Evolutionary conservation across 2,329 filamentous ascomycete genomes (phyloP).

Genomic region (Graphium sp.): DNA sequence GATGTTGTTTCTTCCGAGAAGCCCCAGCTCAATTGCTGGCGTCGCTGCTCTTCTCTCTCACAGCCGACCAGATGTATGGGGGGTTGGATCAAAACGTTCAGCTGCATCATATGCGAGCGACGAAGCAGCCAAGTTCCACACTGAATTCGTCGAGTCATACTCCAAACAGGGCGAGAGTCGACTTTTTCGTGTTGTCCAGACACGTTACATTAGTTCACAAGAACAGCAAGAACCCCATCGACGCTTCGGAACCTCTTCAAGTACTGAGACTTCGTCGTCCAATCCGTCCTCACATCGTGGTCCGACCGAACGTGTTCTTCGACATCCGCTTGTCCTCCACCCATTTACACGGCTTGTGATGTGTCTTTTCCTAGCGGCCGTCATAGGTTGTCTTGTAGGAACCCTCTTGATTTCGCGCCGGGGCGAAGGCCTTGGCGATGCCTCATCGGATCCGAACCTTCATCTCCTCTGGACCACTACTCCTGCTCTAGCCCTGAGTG

Average conservation of each 20-base stretch:
- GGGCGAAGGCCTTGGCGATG: slow-evolving; percentile 13
- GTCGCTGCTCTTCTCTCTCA: slow-evolving; percentile 17
- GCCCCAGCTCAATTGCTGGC: slow-evolving; percentile 16
- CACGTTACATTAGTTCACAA: too few species aligned
- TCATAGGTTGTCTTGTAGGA: slow-evolving; percentile 17
- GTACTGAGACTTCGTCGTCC: slow-evolving; percentile 9
- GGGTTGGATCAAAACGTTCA: neutral
- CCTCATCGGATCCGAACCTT: slow-evolving; percentile 10
- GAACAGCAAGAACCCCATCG: too few species aligned
- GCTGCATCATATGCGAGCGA: neutral
- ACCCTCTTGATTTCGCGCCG: slow-evolving; percentile 13
- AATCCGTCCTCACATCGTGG: slow-evolving; percentile 5
- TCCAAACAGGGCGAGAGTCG: too few species aligned
- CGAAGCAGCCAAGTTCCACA: neutral
- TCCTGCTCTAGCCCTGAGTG: slow-evolving; percentile 12
- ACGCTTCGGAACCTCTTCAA: too few species aligned
- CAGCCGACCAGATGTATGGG: slow-evolving; percentile 12
- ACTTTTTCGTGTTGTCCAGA: too few species aligned
- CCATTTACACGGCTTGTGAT: slow-evolving; percentile 12
- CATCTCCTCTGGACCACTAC: slow-evolving; percentile 18
- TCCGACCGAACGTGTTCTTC: slow-evolving; percentile 10
- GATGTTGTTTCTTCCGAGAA: slow-evolving; percentile 16
- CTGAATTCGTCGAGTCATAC: slow-evolving; percentile 4
- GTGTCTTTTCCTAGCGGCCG: slow-evolving; percentile 10
- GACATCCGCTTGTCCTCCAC: slow-evolving; percentile 14